Conservation (phyloP, 495 filamentous ascomycete species). For the Neurospora terricola region DNA sequence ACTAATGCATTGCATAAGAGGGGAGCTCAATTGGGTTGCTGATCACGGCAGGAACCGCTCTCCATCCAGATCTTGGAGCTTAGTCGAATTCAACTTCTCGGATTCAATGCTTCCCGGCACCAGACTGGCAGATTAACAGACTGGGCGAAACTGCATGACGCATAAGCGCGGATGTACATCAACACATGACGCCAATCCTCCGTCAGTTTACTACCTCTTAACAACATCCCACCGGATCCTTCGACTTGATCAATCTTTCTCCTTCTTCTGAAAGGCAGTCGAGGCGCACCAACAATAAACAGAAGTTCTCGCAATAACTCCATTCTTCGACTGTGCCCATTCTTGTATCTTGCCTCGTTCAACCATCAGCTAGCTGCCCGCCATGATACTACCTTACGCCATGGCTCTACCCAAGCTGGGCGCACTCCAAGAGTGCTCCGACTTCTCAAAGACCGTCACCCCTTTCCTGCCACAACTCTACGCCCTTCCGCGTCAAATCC, state of each 20-base stretch:
- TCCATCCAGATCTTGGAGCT: background rate
- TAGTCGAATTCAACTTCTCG: background rate
- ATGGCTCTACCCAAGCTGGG: constrained; percentile 65
- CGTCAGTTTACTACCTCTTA: background rate
- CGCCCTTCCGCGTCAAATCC: constrained; percentile 48
- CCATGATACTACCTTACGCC: background rate
- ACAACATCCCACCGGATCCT: background rate
- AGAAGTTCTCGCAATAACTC: background rate
- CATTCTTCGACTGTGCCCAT: background rate
- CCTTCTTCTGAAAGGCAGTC: background rate
- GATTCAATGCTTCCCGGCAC: background rate
- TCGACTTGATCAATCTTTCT: background rate
- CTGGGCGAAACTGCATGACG: background rate
- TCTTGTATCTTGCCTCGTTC: background rate
- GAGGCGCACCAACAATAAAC: background rate
- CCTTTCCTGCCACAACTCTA: constrained; percentile 73
- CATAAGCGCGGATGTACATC: background rate
- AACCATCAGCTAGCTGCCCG: background rate
- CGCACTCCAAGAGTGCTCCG: constrained; percentile 58
- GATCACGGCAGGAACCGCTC: background rate
- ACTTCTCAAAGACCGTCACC: constrained; percentile 59
- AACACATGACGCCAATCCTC: background rate
- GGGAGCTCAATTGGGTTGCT: too few species aligned
- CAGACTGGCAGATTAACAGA: background rate
- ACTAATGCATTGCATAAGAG: too few species aligned